Base-by-base conservation (phyloP, 2,329 filamentous ascomycete genomes). In the Colletotrichum sp. region DNA sequence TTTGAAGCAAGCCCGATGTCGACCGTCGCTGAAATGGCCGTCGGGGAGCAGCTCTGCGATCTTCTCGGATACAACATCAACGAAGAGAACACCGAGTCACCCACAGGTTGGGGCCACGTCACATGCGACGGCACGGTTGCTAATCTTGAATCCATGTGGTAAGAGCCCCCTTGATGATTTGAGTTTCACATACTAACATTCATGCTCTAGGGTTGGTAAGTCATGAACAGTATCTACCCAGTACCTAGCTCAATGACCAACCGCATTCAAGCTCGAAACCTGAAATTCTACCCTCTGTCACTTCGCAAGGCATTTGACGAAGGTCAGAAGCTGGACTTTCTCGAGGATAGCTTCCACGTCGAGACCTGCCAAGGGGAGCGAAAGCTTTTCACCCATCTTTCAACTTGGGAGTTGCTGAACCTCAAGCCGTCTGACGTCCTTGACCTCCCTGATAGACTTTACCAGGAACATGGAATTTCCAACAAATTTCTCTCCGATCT, bases 141-240 rank as follows among this genome's bases (percentile, higher is more conserved):
- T 1, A 89, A 89, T 74, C 78, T 89, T 0, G 88, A 89, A 77
- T 86, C 87, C 2, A 85, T 89, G 0, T 89, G 87, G 87, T 82
- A 77, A 66, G 75, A 12, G 66, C 8, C n/a, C 6, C 32, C 2
- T 15, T 27, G 0, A 25, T 22, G 2, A 64, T 22, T 30, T 25
- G 11, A 36, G 1, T 7, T 16, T 64, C 0, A 16, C 4, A 27
- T 63, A 39, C 72, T 81, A 30, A 82, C 63, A 48, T 36, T 1
- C 4, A 5, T 11, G 22, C 1, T 30, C n/a, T 28, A 70, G 68
- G 68, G 68, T 70, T 9, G 68, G 68, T 70, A 52, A 8, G 68
- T 63, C 3, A 8, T 25, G 8, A 22, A 32, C 2, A 36, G 3
- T 11, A 39, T 19, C 8, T 48, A 4, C 6, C 19, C 19, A 48